phyloP scores from a whole-genome alignment of 176 grass and related monocot genomes.

The Calamus simplicifolius region DNA sequence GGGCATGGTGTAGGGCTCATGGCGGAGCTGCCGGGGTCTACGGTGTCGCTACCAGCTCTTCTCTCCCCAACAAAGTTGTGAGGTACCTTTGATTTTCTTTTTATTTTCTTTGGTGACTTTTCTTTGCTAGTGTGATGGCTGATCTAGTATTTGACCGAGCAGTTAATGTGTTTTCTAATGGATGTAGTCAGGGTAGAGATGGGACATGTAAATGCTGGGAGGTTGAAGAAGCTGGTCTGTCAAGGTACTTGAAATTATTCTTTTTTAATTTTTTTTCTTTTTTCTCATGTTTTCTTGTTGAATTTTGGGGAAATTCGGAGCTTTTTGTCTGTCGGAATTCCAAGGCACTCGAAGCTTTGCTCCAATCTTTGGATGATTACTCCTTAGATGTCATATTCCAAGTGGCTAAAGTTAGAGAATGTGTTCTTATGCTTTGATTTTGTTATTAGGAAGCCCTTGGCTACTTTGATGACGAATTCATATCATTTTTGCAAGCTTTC shows the following conservation, averaged over 20 bases:
- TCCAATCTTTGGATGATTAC: too few relatives aligned
- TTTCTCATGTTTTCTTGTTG: slow-evolving; percentile 1
- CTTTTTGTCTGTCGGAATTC: too few relatives aligned
- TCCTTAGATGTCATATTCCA: too few relatives aligned
- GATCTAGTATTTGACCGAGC: too few relatives aligned
- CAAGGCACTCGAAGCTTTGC: too few relatives aligned
- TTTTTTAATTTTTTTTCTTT: neutral
- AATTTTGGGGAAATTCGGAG: too few relatives aligned
- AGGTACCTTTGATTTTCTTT: slow-evolving; percentile 21
- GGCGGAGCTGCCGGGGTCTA: slow-evolving; percentile 68
- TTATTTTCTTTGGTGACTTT: neutral
- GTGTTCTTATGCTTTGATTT: slow-evolving; percentile 2
- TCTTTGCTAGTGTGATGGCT: too few relatives aligned
- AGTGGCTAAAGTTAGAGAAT: neutral
- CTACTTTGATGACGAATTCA: slow-evolving; percentile 59
- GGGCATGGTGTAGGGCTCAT: slow-evolving; percentile 61
- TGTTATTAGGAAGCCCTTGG: slow-evolving; percentile 53
- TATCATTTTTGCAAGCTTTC: slow-evolving; percentile 98
- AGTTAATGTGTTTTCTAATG: slow-evolving; percentile 11
- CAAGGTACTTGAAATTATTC: slow-evolving; percentile 29
- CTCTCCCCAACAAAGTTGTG: slow-evolving; percentile 51
- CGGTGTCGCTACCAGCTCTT: slow-evolving; percentile 30
- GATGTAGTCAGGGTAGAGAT: slow-evolving; percentile 82
- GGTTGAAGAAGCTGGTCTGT: slow-evolving; percentile 74
- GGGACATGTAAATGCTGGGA: slow-evolving; percentile 90